Evolutionary conservation across 139 green algal species (phyloP).

Genomic region (Picochlorum sp.): DNA sequence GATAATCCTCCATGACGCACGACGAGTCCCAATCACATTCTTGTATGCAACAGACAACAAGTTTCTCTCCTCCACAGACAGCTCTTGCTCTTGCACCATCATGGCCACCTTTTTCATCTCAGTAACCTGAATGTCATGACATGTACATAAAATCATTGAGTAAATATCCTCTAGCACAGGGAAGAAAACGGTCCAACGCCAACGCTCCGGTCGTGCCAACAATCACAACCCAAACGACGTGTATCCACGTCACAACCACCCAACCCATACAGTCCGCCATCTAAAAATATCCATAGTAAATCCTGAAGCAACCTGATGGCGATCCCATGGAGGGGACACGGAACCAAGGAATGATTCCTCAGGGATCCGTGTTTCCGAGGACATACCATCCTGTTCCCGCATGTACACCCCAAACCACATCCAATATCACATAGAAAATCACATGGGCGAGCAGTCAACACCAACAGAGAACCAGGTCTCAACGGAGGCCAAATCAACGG

Average conservation of each 20-base stretch:
- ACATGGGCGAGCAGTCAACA: background rate
- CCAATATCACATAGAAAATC: background rate
- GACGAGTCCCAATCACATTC: constrained; percentile 93
- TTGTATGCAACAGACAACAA: constrained; percentile 98
- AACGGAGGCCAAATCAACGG: constrained; percentile 1
- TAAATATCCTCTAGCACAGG: no score
- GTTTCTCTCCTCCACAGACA: constrained; percentile 97
- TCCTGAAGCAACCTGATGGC: no score
- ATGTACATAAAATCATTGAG: background rate
- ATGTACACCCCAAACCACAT: background rate
- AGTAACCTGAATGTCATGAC: constrained; percentile 38
- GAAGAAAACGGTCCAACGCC: no score
- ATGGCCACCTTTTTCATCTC: constrained; percentile 95
- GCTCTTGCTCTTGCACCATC: constrained; percentile 85
- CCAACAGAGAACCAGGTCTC: background rate
- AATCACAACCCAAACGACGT: no score
- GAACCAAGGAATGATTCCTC: no score
- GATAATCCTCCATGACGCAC: constrained; percentile 96
- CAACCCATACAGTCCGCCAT: no score
- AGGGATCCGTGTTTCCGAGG: no score
- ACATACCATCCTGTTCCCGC: no score
- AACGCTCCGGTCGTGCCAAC: no score
- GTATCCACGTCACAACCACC: no score
- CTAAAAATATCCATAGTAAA: no score
- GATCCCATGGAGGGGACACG: no score